Evolutionary conservation across 306 rosid species (phyloP).

Genomic region (Fagus sylvatica): DNA sequence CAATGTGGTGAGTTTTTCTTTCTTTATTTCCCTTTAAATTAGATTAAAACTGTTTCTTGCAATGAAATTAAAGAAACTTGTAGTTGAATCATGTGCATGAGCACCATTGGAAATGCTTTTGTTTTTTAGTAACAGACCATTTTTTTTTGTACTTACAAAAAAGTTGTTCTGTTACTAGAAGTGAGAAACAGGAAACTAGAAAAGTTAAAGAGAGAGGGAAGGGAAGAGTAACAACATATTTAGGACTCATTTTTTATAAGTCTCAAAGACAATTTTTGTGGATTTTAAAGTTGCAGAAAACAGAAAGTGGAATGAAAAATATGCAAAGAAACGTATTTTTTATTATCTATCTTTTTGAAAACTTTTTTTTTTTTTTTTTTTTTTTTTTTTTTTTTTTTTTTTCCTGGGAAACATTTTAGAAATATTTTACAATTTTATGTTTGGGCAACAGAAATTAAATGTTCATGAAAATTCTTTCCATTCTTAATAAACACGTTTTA

Average conservation of each 20-base stretch:
- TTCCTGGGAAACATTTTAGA: neutral
- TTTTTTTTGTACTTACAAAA: no score
- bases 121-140: neutral
- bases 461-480: neutral
- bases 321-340: neutral
- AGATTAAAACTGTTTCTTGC: constrained; percentile 1
- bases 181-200: neutral
- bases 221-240: neutral
- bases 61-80: constrained; percentile 9
- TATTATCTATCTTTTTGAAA: neutral
- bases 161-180: neutral
- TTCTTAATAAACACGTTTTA: neutral
- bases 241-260: neutral
- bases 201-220: neutral
- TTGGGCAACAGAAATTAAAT: neutral
- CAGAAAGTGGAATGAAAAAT: neutral
- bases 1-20: constrained; percentile 73
- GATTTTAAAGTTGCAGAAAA: neutral
- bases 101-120: neutral
- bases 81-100: neutral
- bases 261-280: neutral
- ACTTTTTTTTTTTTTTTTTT: neutral
- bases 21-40: constrained; percentile 3
- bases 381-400: neutral
- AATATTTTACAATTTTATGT: neutral